A percentile compares a stretch with the other conserved stretches of the same genome.
Evolutionary conservation across 2,329 filamentous ascomycete species (phyloP).

Genomic region (Bimuria novae-zelandiae): DNA sequence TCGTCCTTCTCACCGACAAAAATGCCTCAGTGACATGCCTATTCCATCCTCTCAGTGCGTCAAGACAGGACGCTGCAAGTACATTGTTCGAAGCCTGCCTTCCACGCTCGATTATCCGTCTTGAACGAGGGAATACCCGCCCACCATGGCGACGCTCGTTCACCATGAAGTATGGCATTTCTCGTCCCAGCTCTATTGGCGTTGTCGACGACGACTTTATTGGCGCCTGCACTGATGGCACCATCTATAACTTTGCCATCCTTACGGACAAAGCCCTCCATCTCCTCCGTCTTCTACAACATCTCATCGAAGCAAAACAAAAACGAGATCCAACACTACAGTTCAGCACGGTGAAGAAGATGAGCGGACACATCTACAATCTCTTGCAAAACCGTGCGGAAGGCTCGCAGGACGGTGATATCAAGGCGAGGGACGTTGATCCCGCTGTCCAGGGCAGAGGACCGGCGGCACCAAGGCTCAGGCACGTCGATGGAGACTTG

Average conservation of each 20-base stretch:
- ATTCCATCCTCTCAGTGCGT: slow-evolving; percentile 24
- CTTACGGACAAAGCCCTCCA: slow-evolving; percentile 66
- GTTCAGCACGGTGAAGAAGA: slow-evolving; percentile 17
- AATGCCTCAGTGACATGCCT: slow-evolving; percentile 36
- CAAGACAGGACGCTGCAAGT: slow-evolving; percentile 29
- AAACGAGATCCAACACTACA: slow-evolving; percentile 19
- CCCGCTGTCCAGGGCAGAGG: slow-evolving; percentile 26
- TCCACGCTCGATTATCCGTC: slow-evolving; percentile 47
- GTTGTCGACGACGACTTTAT: slow-evolving; percentile 54
- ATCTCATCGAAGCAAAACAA: slow-evolving; percentile 52
- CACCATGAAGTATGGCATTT: slow-evolving; percentile 11
- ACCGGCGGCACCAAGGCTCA: slow-evolving; percentile 25
- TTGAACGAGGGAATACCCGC: slow-evolving; percentile 57
- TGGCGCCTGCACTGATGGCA: slow-evolving; percentile 57
- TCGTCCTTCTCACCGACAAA: slow-evolving; percentile 44
- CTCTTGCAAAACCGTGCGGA: slow-evolving; percentile 28
- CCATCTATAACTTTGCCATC: slow-evolving; percentile 64
- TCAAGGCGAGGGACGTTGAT: slow-evolving; percentile 30
- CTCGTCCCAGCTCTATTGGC: slow-evolving; percentile 39
- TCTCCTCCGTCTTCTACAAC: slow-evolving; percentile 74
- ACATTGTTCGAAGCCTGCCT: slow-evolving; percentile 51
- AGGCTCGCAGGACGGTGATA: slow-evolving; percentile 22
- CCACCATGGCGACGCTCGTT: slow-evolving; percentile 39
- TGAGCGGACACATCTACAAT: slow-evolving; percentile 24
- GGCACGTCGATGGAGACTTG: slow-evolving; percentile 51